These are phyloP conservation scores for Solanum paucissectum DNA, from an alignment of 257 asterid genomes.

Conservation along the genomic window DNA sequence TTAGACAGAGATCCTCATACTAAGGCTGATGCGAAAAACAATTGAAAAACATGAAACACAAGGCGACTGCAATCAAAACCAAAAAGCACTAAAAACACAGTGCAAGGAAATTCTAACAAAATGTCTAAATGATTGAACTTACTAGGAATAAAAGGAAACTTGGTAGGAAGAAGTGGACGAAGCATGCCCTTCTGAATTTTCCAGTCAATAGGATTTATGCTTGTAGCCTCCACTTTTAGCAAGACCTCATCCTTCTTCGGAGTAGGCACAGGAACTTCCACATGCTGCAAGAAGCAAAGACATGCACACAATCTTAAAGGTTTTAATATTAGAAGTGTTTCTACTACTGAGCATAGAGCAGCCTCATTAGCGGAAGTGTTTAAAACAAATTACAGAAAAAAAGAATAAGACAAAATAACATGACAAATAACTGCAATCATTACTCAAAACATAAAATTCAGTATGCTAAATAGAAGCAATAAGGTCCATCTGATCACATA, in stretches of 20 bases:
- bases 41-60: neutral
- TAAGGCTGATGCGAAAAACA: neutral
- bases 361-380: neutral
- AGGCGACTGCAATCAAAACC: neutral
- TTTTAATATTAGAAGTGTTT: neutral
- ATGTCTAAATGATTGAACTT: conserved; percentile 3
- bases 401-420: neutral
- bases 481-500: neutral
- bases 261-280: conserved; percentile 45
- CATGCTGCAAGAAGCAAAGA: conserved; percentile 39
- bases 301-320: neutral
- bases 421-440: neutral
- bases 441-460: neutral
- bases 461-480: neutral
- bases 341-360: neutral
- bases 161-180: conserved; percentile 36
- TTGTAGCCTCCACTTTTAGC: conserved; percentile 56
- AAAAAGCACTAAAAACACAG: neutral
- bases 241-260: conserved; percentile 48
- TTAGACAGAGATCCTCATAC: neutral
- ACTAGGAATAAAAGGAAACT: conserved; percentile 49
- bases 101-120: neutral
- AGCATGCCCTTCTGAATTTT: conserved; percentile 52
- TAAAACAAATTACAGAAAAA: neutral
- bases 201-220: conserved; percentile 61